phyloP scores from a whole-genome alignment of 306 rosid genomes.

The Carpinus fangiana region DNA sequence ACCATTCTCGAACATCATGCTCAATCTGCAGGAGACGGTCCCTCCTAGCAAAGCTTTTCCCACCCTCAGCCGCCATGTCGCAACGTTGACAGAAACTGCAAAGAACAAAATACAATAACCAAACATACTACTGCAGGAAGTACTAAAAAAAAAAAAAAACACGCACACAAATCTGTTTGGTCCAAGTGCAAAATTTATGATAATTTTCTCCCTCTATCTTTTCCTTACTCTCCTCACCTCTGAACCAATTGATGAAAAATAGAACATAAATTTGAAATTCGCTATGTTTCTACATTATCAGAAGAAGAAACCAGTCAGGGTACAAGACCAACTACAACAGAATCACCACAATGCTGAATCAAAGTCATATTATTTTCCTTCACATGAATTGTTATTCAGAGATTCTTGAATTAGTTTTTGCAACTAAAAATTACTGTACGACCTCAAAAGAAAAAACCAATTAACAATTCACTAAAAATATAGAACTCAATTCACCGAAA shows the following conservation, averaged over 20 bases:
- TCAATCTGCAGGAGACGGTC: constrained; percentile 79
- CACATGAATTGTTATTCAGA: not conserved
- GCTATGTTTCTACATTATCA: not conserved
- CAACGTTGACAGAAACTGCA: constrained; percentile 48
- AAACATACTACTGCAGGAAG: not conserved
- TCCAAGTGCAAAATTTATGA: not conserved
- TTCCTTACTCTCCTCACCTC: not conserved
- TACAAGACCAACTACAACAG: not conserved
- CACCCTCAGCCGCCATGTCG: constrained; percentile 72
- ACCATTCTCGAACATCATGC: constrained; percentile 60
- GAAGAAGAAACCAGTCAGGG: not conserved
- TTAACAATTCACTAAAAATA: not conserved
- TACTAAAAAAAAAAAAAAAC: not conserved
- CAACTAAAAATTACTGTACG: not conserved
- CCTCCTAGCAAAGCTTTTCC: constrained; percentile 75
- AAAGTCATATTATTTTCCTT: too few relatives aligned
- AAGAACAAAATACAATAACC: not conserved
- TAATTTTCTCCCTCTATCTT: not conserved
- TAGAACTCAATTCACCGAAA: not conserved
- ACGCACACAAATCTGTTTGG: too few relatives aligned
- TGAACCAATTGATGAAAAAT: not conserved
- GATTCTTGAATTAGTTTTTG: not conserved
- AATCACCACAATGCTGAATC: not conserved
- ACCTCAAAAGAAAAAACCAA: not conserved
- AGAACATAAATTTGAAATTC: not conserved